Evolutionary conservation across 2,329 filamentous ascomycete genomes (phyloP).

Genomic region (Fusarium solani-melongenae): DNA sequence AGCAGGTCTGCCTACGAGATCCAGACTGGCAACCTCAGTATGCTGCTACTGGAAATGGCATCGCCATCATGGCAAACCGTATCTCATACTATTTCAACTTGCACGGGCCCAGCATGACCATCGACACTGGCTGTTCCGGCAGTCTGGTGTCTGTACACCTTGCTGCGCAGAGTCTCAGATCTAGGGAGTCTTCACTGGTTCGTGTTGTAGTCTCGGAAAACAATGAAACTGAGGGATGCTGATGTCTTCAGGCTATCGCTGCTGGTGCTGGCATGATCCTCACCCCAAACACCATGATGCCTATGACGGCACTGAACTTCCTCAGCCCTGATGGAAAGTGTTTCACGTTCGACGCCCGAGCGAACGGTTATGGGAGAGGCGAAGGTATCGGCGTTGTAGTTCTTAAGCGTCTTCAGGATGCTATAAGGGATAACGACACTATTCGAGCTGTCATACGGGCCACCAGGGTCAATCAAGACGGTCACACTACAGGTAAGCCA

Average conservation of each 20-base stretch:
- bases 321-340: conserved; percentile 62
- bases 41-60: conserved; percentile 64
- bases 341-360: conserved; percentile 67
- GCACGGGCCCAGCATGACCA: conserved; percentile 65
- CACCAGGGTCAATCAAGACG: conserved; percentile 67
- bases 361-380: conserved; percentile 72
- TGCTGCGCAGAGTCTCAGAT: conserved; percentile 61
- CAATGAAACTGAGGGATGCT: conserved; percentile 13
- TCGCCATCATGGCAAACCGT: conserved; percentile 65
- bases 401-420: conserved; percentile 68
- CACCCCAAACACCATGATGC: conserved; percentile 65
- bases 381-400: conserved; percentile 71
- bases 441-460: conserved; percentile 67
- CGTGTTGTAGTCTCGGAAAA: conserved; percentile 7
- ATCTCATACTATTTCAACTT: conserved; percentile 67
- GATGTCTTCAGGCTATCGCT: conserved; percentile 55
- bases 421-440: conserved; percentile 68
- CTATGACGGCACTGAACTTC: conserved; percentile 66
- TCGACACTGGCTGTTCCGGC: conserved; percentile 70
- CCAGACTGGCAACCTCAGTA: conserved; percentile 62
- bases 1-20: conserved; percentile 62
- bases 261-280: conserved; percentile 65
- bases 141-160: conserved; percentile 65
- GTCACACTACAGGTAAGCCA: conserved; percentile 60
- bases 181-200: conserved; percentile 56